Percentiles rank a stretch among this genome's conserved stretches.
Conservation (phyloP, 148 eudicot species). For the Camellia sinensis region DNA sequence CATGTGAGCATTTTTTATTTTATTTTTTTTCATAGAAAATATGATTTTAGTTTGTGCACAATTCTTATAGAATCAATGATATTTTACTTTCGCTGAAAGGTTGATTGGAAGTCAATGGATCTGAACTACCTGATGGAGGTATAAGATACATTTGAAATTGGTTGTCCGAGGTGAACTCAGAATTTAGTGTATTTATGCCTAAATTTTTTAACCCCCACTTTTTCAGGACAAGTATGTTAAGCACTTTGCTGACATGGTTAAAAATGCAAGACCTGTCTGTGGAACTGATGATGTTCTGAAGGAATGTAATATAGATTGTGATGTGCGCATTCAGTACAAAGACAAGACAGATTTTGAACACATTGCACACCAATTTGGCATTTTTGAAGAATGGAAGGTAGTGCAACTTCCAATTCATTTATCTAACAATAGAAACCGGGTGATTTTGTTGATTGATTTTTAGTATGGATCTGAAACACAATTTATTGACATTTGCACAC, state of each 20-base stretch:
- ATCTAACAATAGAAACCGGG: not conserved
- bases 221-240: slow-evolving; percentile 65
- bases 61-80: slow-evolving; percentile 1
- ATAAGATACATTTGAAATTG: slow-evolving; percentile 2
- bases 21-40: not conserved
- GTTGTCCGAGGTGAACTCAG: too few species aligned
- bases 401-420: slow-evolving; percentile 4
- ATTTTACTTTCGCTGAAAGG: slow-evolving; percentile 42
- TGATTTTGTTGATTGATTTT: not conserved
- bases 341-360: slow-evolving; percentile 68
- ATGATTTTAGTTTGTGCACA: not conserved
- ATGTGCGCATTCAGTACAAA: slow-evolving; percentile 69
- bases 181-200: too few species aligned
- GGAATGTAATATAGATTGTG: slow-evolving; percentile 61
- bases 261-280: slow-evolving; percentile 58
- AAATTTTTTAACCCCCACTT: not conserved
- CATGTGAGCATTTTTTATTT: slow-evolving; percentile 24
- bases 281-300: slow-evolving; percentile 58
- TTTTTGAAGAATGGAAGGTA: slow-evolving; percentile 99
- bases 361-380: slow-evolving; percentile 83
- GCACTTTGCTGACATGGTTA: slow-evolving; percentile 70
- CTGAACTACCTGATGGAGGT: slow-evolving; percentile 94
- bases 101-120: slow-evolving; percentile 93
- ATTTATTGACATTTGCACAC: too few species aligned
- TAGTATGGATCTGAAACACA: too few species aligned